These are phyloP conservation scores for Ophiocordyceps australis DNA, from an alignment of 2,329 filamentous ascomycete species.

Conservation along the genomic window DNA sequence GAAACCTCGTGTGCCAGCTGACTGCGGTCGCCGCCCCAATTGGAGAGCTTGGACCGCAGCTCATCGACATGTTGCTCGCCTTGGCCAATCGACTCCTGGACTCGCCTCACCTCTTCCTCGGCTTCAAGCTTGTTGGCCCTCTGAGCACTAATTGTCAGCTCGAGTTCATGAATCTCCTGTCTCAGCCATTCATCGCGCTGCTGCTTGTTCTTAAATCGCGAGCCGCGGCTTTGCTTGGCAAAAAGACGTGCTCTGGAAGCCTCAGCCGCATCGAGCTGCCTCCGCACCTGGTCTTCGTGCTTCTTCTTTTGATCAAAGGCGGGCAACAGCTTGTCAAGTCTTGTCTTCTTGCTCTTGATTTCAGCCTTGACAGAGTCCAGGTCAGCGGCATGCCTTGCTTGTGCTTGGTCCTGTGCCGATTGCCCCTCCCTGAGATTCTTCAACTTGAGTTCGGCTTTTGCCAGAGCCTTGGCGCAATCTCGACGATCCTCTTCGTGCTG, in stretches of 20 bases:
- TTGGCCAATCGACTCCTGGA: conserved; percentile 52
- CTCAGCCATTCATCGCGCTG: conserved; percentile 75
- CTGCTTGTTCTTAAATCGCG: conserved; percentile 72
- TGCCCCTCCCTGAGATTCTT: conserved; percentile 74
- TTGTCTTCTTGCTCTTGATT: conserved; percentile 58
- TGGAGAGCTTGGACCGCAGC: conserved; percentile 56
- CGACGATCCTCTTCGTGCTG: conserved; percentile 83
- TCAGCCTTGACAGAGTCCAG: conserved; percentile 53
- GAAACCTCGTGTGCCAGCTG: conserved; percentile 57
- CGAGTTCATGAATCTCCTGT: conserved; percentile 64
- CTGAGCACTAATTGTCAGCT: conserved; percentile 56
- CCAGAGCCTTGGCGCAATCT: conserved; percentile 60
- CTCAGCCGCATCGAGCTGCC: conserved; percentile 59
- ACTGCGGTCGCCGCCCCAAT: conserved; percentile 58
- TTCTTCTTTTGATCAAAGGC: conserved; percentile 56
- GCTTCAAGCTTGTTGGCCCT: conserved; percentile 75
- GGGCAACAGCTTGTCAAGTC: conserved; percentile 59
- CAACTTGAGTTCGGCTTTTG: conserved; percentile 71
- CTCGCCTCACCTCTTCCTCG: conserved; percentile 58
- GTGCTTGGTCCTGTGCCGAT: conserved; percentile 56
- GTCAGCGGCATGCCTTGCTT: conserved; percentile 51
- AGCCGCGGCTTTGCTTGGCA: conserved; percentile 79
- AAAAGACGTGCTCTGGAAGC: conserved; percentile 62
- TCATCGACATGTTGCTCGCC: conserved; percentile 56
- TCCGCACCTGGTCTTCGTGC: conserved; percentile 52